These are phyloP conservation scores for Abrus pulchellus DNA, from an alignment of 306 rosid genomes.

Conservation along the genomic window DNA sequence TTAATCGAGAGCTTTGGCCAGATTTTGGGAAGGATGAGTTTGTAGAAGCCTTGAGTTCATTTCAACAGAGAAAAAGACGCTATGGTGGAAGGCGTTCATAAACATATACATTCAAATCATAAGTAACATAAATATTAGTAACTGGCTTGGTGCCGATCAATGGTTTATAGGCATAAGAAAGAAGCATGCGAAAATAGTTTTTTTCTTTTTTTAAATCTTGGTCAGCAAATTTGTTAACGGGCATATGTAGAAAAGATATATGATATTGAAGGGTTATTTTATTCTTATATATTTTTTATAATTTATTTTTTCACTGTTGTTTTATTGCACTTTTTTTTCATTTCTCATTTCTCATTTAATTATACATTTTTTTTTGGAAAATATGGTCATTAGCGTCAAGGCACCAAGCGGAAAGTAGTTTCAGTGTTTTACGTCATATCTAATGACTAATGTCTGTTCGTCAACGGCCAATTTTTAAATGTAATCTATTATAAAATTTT, in stretches of 20 bases:
- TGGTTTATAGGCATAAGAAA: neutral
- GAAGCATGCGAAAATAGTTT: neutral
- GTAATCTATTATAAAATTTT: too few species aligned
- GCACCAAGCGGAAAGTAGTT: too few species aligned
- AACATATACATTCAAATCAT: neutral
- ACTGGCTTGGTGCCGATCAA: neutral
- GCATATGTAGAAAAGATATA: neutral
- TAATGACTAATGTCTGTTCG: too few species aligned
- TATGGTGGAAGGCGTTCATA: slow-evolving; percentile 60
- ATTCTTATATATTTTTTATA: neutral
- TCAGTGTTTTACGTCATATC: too few species aligned
- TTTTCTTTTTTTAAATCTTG: neutral
- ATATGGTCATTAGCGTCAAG: too few species aligned
- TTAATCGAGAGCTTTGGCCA: slow-evolving; percentile 68
- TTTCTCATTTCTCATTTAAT: neutral
- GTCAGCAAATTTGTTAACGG: neutral
- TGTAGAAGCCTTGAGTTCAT: slow-evolving; percentile 72
- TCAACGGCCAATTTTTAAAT: too few species aligned
- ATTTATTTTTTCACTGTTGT: neutral
- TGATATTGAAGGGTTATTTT: neutral
- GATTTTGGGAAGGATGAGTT: slow-evolving; percentile 77
- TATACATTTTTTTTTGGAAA: too few species aligned
- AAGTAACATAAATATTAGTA: neutral
- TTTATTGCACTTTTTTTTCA: neutral
- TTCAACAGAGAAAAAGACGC: slow-evolving; percentile 75